Percentiles rank a stretch among this genome's conserved stretches.
Conservation (phyloP, 1,139 yeast genomes). For the Pneumocystis oryctolagi region DNA sequence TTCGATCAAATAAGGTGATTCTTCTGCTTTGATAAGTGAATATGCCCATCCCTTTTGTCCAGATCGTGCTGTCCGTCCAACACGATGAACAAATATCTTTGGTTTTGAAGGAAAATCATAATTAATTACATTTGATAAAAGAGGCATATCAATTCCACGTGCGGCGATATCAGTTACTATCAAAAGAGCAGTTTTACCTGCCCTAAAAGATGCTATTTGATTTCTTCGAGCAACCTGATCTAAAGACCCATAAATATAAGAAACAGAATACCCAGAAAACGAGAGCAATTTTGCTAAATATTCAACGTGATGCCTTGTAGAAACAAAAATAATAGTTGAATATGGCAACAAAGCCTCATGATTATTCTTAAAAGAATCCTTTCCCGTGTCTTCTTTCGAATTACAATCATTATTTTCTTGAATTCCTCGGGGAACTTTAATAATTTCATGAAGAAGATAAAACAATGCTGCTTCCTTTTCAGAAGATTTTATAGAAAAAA, state of each 20-base stretch:
- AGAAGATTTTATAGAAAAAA: conserved; percentile 59
- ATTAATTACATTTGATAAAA: conserved; percentile 84
- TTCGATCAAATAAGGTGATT: conserved; percentile 78
- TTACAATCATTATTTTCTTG: conserved; percentile 22
- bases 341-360: conserved; percentile 69
- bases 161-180: conserved; percentile 99
- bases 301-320: conserved; percentile 96
- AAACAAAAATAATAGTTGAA: conserved; percentile 87
- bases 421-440: conserved; percentile 70
- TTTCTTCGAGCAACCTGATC: conserved; percentile 91
- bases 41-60: conserved; percentile 98
- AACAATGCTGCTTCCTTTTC: conserved; percentile 85
- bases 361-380: conserved; percentile 35
- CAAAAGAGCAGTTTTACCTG: conserved; percentile 65
- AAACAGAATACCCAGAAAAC: conserved; percentile 69
- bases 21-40: conserved; percentile 70
- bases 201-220: conserved; percentile 70
- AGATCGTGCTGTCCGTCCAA: conserved; percentile 98
- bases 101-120: conserved; percentile 83
- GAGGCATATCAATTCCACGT: conserved; percentile 97
- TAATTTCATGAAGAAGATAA: conserved; percentile 61
- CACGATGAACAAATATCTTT: conserved; percentile 88
- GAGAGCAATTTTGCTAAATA: conserved; percentile 56
- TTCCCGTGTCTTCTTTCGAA: conserved; percentile 12
- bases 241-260: conserved; percentile 84